phyloP scores from a whole-genome alignment of 495 filamentous ascomycete genomes.

The Diplogelasinospora grovesii region DNA sequence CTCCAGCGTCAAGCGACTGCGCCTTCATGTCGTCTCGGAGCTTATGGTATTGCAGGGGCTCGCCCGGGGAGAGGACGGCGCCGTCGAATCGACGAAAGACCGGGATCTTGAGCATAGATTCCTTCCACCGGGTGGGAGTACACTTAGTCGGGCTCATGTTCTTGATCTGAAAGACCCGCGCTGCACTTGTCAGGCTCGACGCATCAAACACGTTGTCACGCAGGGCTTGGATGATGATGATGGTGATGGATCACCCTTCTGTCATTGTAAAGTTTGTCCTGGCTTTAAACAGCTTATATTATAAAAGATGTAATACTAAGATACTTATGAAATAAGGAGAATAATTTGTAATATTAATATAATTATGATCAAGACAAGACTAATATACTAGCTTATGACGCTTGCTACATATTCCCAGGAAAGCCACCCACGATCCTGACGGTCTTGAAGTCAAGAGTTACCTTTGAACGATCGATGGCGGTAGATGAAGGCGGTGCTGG shows the following conservation, averaged over 20 bases:
- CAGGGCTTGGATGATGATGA: slow-evolving; percentile 1
- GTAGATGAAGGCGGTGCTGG: too few relatives aligned
- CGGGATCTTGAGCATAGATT: background rate
- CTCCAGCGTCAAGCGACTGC: slow-evolving; percentile 15
- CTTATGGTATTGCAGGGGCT: slow-evolving; percentile 5
- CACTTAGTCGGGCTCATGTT: slow-evolving; percentile 1
- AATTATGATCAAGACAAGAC: too few relatives aligned
- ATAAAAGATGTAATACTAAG: too few relatives aligned
- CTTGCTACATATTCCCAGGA: too few relatives aligned
- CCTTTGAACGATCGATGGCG: too few relatives aligned
- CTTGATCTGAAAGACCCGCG: background rate
- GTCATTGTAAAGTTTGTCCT: background rate
- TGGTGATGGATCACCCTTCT: slow-evolving; percentile 1
- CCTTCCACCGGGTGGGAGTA: slow-evolving; percentile 1
- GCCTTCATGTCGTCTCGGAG: slow-evolving; percentile 7
- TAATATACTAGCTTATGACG: too few relatives aligned
- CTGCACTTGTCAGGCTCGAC: background rate
- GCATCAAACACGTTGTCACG: background rate
- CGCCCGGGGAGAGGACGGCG: background rate
- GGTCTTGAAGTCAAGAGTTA: too few relatives aligned
- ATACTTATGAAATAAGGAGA: too few relatives aligned
- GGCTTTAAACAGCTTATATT: too few relatives aligned
- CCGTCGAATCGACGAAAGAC: slow-evolving; percentile 3
- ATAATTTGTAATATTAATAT: too few relatives aligned
- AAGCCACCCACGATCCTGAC: too few relatives aligned